phyloP scores from a whole-genome alignment of 805 yeast species.

The Helenozyma rhizophorensis region DNA sequence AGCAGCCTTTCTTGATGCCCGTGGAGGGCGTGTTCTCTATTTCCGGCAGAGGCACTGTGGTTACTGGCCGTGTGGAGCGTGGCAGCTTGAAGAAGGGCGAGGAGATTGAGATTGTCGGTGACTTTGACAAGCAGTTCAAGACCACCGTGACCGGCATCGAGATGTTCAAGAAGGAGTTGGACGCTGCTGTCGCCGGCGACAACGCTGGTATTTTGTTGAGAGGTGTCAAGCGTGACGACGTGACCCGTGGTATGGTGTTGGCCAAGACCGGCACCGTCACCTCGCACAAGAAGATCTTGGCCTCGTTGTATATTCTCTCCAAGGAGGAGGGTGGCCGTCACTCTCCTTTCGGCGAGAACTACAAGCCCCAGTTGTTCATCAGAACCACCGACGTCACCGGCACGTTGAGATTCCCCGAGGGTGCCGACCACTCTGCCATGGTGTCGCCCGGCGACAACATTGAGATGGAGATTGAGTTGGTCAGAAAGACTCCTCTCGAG shows the following conservation, averaged over 20 bases:
- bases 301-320: conserved; percentile 87
- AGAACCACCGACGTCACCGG: conserved; percentile 96
- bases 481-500: conserved; percentile 90
- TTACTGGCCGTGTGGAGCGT: conserved; percentile 98
- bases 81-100: conserved; percentile 97
- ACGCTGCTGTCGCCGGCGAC: conserved; percentile 98
- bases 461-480: conserved; percentile 89
- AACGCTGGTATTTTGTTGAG: conserved; percentile 96
- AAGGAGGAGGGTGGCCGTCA: conserved; percentile 99
- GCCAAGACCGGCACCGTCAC: conserved; percentile 89
- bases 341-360: conserved; percentile 93
- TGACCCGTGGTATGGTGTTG: conserved; percentile 95
- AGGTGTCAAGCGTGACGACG: conserved; percentile 97
- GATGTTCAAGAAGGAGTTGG: conserved; percentile 99
- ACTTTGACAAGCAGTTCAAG: conserved; percentile 80
- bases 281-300: conserved; percentile 90
- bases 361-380: conserved; percentile 96
- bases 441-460: conserved; percentile 98
- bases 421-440: conserved; percentile 80
- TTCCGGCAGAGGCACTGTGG: conserved; percentile 99
- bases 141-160: conserved; percentile 97
- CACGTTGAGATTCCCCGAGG: conserved; percentile 81
- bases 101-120: conserved; percentile 96
- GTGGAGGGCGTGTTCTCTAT: conserved; percentile 96
- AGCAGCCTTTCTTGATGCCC: conserved; percentile 94